Base-by-base conservation (phyloP, 179 eudicot genomes). In the Heliamphora pulchella region DNA sequence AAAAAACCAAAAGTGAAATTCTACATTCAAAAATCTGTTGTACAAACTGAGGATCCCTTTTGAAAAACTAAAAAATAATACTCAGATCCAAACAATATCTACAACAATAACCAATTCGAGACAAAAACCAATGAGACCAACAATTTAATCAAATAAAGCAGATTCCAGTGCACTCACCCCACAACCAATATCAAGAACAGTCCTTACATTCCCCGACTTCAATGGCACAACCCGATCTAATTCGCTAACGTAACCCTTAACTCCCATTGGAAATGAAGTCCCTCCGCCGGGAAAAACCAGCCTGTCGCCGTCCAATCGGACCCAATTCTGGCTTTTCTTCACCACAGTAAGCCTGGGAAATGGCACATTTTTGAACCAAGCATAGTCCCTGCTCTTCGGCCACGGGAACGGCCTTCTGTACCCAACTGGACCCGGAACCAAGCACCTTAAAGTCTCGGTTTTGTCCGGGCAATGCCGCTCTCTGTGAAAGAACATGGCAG, bases 231-330 rank as follows among this genome's bases (percentile, higher is more conserved):
- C 54, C 74, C 78, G 79, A 41, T 80, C 78, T 44, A 91, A 81
- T 18, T 80, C 50, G 50, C 78, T 80, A 14, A 89, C 46, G 65
- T 91, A 91, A 10, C 86, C 89, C 85, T 83, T 83, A 51, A 88
- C 90, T n/a, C 92, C 94, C 14, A n/a, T 43, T 5, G 83, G 77
- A 77, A 91, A 89, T 0, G 92, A 89, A 17, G 94, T 89, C 10
- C 94, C 94, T 17, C 94, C 94, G 0, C 94, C 94, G 3, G 94
- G 94, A 50, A 91, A 91, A 53, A 88, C 51, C 46, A 91, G 80
- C 64, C 75, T 58, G 62, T 87, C 84, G 17, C 91, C 87, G 54
- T 84, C 87, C 82, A 89, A 79, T 39, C 87, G 79, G 11, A 90
- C 89, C 94, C 94, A 91, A 81, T 91, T 88, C 86, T 91, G 94